Evolutionary conservation across 257 asterid species (phyloP).

Genomic region (Solanum sejunctum): DNA sequence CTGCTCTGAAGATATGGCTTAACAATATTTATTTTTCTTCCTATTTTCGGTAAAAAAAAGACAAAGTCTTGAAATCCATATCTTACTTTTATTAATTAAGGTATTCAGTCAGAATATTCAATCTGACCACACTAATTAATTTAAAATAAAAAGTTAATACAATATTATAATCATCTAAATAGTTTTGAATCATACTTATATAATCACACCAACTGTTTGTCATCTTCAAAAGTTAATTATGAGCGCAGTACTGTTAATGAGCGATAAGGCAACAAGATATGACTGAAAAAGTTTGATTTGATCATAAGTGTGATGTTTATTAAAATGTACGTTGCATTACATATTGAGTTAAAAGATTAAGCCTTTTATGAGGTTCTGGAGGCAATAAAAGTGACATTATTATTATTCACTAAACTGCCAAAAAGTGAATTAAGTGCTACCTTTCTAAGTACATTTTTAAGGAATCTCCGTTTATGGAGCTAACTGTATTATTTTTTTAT

Average conservation of each 20-base stretch:
- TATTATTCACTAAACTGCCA: background rate
- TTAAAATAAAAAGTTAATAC: background rate
- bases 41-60: background rate
- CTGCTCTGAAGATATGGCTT: background rate
- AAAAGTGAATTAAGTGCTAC: background rate
- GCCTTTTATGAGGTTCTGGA: background rate
- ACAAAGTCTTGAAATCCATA: background rate
- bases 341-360: background rate
- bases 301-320: background rate
- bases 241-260: background rate
- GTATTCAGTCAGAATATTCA: background rate
- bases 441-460: too few species aligned
- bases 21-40: background rate
- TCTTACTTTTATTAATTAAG: background rate
- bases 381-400: background rate
- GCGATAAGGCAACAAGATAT: background rate
- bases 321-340: background rate
- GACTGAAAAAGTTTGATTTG: background rate
- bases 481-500: too few species aligned
- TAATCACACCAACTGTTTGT: background rate
- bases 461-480: too few species aligned
- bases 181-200: background rate
- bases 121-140: background rate
- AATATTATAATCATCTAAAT: background rate
- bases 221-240: background rate